Conservation (phyloP, 2,329 filamentous ascomycete genomes). For the Graphiopsis chlorocephala region DNA sequence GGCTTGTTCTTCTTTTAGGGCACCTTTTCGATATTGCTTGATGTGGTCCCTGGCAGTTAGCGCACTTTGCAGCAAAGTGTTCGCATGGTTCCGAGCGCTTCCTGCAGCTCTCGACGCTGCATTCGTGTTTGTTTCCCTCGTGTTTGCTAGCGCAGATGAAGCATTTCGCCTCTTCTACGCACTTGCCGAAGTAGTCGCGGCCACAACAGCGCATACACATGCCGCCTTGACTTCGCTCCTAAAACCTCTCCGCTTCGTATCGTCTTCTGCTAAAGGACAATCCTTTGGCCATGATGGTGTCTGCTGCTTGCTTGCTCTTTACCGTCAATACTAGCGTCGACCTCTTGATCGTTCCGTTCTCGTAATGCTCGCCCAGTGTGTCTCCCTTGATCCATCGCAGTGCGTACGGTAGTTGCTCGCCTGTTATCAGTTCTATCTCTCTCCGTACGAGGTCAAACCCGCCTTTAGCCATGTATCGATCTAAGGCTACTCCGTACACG, state of each 20-base stretch:
- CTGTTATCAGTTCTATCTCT: not conserved
- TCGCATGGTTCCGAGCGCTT: not conserved
- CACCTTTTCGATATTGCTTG: not conserved
- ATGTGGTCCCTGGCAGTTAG: not conserved
- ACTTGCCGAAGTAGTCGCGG: not conserved
- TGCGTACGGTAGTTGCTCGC: not conserved
- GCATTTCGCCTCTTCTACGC: slow-evolving; percentile 1
- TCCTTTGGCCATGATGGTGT: not conserved
- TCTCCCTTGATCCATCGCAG: not conserved
- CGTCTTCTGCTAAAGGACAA: not conserved
- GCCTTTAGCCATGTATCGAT: too few species aligned
- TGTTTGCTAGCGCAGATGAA: not conserved
- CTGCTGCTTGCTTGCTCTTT: slow-evolving; percentile 1
- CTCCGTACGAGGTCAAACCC: too few species aligned
- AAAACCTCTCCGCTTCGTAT: not conserved
- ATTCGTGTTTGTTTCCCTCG: not conserved
- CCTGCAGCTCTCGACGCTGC: not conserved
- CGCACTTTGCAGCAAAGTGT: not conserved
- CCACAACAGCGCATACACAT: not conserved
- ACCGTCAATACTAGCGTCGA: slow-evolving; percentile 3
- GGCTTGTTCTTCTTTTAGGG: not conserved
- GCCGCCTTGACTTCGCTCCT: not conserved
- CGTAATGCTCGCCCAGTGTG: not conserved
- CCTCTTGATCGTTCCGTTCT: not conserved
- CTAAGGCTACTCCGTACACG: too few species aligned